Evolutionary conservation across 1,139 yeast genomes (phyloP), one percentile per base, ranked within the genome.

Genomic region (Diutina mesorugosa): DNA sequence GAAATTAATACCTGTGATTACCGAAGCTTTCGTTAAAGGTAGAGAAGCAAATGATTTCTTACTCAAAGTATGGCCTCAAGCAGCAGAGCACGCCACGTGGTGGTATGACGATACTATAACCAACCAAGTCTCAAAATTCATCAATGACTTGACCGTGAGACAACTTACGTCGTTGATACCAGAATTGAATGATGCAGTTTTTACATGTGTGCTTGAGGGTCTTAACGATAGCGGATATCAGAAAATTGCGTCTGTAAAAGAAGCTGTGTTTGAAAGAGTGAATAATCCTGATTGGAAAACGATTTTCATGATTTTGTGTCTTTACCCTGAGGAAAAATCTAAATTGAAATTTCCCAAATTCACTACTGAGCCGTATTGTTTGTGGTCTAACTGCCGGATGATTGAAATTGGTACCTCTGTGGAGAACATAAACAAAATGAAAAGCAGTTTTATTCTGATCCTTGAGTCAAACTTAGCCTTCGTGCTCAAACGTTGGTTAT

Each of bases 31-130:
- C 63, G 71, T 76, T 5, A 78, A 73, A 61, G 85, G 85, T 6
- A 79, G 95, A 71, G 90, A 85, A 57, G 70, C 83, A 51, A 69
- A 68, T 9, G 67, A 68, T 4, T 85, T 86, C 61, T 71, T 82
- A 55, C 66, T 69, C 4, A 59, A 62, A 0, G 65, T 74, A 14
- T 84, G 87, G 85, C 68, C 71, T 14, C 56, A 62, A 32, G 60
- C 60, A 5, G 47, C 76, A 12, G 56, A 63, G 3, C 58, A 61
- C 4, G 61, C 65, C 28, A 55, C 57, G 3, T 57, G 65, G 50
- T 72, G 79, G 71, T 61, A 58, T 9, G 64, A 71, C 2, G 60
- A 62, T 2, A 64, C 63, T 1, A 73, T 79, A 54, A 62, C 74
- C 0, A 60, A 64, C 1, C 60, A 67, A 4, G 74, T 83, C 2